A percentile compares a stretch with the other conserved stretches of the same genome.
These are phyloP conservation scores for Kokia cookei DNA, from an alignment of 441 rosid species.

Conservation along the genomic window DNA sequence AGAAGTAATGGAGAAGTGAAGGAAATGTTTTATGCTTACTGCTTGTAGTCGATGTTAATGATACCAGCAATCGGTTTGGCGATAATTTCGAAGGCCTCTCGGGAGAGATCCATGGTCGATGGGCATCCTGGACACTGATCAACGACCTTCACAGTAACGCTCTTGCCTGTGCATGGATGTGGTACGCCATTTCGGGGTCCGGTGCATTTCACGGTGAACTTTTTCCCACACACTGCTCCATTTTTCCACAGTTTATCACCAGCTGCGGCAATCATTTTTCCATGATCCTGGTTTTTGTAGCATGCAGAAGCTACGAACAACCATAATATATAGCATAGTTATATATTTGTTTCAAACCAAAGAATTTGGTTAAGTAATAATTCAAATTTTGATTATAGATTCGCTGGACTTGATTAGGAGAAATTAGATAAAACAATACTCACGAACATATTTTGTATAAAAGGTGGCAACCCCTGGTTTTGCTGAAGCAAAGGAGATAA, in stretches of 20 bases:
- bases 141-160: constrained; percentile 15
- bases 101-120: constrained; percentile 1
- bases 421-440: no score
- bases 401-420: no score
- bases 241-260: constrained; percentile 20
- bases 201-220: constrained; percentile 17
- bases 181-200: constrained; percentile 11
- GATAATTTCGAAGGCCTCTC: no score
- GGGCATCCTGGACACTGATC: constrained; percentile 13
- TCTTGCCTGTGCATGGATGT: constrained; percentile 19
- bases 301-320: constrained; percentile 14
- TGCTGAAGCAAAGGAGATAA: constrained; percentile 5
- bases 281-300: not conserved
- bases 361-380: no score
- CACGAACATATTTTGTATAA: no score
- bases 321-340: not conserved
- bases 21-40: not conserved
- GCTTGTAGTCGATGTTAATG: no score
- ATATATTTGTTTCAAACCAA: not conserved
- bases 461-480: constrained; percentile 17
- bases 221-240: constrained; percentile 19
- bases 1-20: not conserved
- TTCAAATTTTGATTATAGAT: no score
- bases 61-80: no score
- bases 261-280: constrained; percentile 19